Evolutionary conservation across 2,329 filamentous ascomycete genomes (phyloP).

Genomic region (Nemania diffusa): DNA sequence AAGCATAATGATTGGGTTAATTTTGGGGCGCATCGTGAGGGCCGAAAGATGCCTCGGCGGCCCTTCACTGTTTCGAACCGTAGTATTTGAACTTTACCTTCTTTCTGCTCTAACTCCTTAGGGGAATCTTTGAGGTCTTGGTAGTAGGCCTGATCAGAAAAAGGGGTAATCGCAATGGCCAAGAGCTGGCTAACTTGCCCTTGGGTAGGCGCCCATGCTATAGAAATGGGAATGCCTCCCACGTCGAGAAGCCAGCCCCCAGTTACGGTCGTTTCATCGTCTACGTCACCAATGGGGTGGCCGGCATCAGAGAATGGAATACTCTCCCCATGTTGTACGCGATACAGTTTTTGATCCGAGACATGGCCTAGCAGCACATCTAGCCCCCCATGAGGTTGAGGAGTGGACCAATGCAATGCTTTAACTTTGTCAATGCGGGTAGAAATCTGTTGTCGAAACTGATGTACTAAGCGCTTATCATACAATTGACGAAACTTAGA

Average conservation of each 20-base stretch:
- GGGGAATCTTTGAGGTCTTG: conserved; percentile 53
- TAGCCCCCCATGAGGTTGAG: conserved; percentile 39
- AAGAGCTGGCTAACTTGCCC: conserved; percentile 58
- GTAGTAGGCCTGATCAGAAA: conserved; percentile 60
- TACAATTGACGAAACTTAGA: conserved; percentile 43
- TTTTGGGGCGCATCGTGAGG: conserved; percentile 51
- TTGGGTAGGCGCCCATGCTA: conserved; percentile 62
- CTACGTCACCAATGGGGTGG: conserved; percentile 37
- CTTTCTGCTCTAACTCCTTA: conserved; percentile 53
- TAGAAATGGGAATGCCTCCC: conserved; percentile 62
- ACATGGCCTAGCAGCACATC: conserved; percentile 44
- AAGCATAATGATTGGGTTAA: conserved; percentile 59
- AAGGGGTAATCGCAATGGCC: conserved; percentile 62
- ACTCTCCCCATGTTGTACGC: conserved; percentile 41
- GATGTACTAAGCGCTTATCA: conserved; percentile 35
- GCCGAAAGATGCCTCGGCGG: conserved; percentile 48
- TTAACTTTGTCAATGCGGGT: conserved; percentile 38
- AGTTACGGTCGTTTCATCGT: conserved; percentile 28
- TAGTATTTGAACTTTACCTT: conserved; percentile 65
- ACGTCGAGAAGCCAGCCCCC: conserved; percentile 65
- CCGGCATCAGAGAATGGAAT: conserved; percentile 44
- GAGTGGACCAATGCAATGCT: conserved; percentile 43
- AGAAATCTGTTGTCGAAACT: conserved; percentile 37
- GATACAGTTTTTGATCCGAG: conserved; percentile 44
- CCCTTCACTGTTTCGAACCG: conserved; percentile 53